Evolutionary conservation across 306 rosid species (phyloP), one percentile per base, ranked within the genome.

Genomic region (Astragalus glycyphyllos): DNA sequence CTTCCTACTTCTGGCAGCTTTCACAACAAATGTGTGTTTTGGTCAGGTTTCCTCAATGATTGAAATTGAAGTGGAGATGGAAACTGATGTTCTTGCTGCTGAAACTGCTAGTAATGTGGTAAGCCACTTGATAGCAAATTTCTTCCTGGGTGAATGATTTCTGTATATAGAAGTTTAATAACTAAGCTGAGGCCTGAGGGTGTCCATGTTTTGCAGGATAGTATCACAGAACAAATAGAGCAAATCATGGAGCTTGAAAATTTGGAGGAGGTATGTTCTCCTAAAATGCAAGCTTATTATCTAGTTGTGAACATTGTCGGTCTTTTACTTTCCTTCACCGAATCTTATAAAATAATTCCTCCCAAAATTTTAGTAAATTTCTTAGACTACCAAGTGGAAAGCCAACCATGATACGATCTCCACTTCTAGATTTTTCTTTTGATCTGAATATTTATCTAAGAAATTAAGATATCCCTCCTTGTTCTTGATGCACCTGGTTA

Each of bases 31-130:
- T 53, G 35, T 11, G 17, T 38, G 66, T 66, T 26, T 65, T 49
- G 63, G 58, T 58, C 85, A 91, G 99, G 86, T 94, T 42, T 91
- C 99, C 58, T 91, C 97, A 5, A 94, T 91, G 95, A 91, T 94
- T 56, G 99, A 94, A 84, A 91, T 94, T 41, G 99, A 94, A 79
- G 95, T 91, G 67, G 99, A 91, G 87, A 71, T 94, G 92, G 96
- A 89, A 79, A 84, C 92, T 29, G 96, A 91, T 45, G 97, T 94
- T 73, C 89, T 85, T 70, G 97, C 92, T 38, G 97, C 95, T 46
- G 99, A 87, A 89, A 88, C 87, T 58, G 90, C 92, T 55, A 83
- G 90, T 83, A 86, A 86, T 75, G 84, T 65, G 87, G 97, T 94
- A 82, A 68, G 58, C 55, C 49, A 55, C 65, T 49, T 45, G 7